Evolutionary conservation across 2,329 filamentous ascomycete genomes (phyloP).

Genomic region (Nannizziopsis arthrosporioides): DNA sequence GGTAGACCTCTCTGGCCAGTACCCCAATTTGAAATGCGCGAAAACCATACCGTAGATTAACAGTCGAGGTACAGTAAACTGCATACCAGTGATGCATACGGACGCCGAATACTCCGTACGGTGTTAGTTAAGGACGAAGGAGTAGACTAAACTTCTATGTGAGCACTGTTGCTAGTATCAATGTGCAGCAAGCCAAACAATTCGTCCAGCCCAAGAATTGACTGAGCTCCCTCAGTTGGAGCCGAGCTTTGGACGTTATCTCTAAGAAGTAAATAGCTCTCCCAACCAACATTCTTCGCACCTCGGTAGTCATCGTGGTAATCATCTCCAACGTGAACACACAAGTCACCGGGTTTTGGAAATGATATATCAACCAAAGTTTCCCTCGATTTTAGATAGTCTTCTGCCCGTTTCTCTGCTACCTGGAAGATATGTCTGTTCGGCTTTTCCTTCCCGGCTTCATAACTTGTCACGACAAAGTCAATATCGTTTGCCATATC

Average conservation of each 20-base stretch:
- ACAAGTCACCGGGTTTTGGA: conserved; percentile 18
- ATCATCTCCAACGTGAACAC: conserved; percentile 38
- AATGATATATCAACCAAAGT: conserved; percentile 1
- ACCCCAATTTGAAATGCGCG: no score
- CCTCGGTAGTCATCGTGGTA: conserved; percentile 32
- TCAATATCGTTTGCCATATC: conserved; percentile 29
- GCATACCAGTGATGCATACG: no score
- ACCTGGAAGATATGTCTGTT: conserved; percentile 30
- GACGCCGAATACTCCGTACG: no score
- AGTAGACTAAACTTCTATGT: no score
- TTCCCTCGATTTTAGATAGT: neutral
- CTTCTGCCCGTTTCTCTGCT: conserved; percentile 24
- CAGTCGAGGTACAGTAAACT: no score
- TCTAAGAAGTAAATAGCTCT: conserved; percentile 18
- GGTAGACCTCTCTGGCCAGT: no score
- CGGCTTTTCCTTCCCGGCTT: conserved; percentile 37
- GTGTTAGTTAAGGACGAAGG: no score
- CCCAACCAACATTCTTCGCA: conserved; percentile 30
- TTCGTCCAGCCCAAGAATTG: neutral
- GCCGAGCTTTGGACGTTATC: conserved; percentile 3
- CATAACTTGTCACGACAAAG: conserved; percentile 37
- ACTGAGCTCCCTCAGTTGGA: neutral
- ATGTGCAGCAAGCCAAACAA: conserved; percentile 1
- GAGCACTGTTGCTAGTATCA: neutral
- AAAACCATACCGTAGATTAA: no score